Evolutionary conservation across 805 yeast species (phyloP).

Genomic region (Naumovozyma castellii): DNA sequence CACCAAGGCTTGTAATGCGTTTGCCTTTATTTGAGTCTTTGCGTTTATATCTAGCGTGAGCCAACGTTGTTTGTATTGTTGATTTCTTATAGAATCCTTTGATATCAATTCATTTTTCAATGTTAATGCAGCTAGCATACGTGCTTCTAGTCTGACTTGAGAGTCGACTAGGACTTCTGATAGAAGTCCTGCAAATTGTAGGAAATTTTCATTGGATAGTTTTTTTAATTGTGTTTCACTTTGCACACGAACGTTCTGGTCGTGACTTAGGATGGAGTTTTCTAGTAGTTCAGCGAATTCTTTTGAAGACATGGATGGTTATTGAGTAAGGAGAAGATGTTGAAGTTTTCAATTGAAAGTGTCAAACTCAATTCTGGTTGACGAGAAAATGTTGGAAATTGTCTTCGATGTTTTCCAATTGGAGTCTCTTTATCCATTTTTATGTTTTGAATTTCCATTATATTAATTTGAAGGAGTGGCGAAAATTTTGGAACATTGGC

Average conservation of each 20-base stretch:
- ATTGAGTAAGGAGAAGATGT: no score
- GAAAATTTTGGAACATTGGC: no score
- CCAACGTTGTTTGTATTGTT: constrained; percentile 68
- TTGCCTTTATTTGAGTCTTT: constrained; percentile 56
- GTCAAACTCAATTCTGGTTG: no score
- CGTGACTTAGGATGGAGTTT: constrained; percentile 63
- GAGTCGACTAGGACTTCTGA: constrained; percentile 64
- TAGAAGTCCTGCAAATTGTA: constrained; percentile 59
- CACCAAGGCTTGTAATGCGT: constrained; percentile 53
- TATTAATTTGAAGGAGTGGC: no score
- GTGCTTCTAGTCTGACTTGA: constrained; percentile 59
- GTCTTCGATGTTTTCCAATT: no score
- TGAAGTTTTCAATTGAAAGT: no score
- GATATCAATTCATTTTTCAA: constrained; percentile 82
- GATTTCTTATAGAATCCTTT: constrained; percentile 55
- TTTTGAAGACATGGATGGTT: constrained; percentile 25
- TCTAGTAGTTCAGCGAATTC: constrained; percentile 68
- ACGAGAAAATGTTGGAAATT: not conserved
- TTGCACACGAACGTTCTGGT: constrained; percentile 55
- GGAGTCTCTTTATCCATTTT: no score
- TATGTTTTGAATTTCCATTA: not conserved
- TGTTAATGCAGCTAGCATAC: constrained; percentile 84
- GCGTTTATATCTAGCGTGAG: constrained; percentile 43
- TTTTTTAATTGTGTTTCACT: constrained; percentile 72
- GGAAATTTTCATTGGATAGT: constrained; percentile 68